Conservation (phyloP, 2,329 filamentous ascomycete genomes). For the Purpureocillium takamizusanense region DNA sequence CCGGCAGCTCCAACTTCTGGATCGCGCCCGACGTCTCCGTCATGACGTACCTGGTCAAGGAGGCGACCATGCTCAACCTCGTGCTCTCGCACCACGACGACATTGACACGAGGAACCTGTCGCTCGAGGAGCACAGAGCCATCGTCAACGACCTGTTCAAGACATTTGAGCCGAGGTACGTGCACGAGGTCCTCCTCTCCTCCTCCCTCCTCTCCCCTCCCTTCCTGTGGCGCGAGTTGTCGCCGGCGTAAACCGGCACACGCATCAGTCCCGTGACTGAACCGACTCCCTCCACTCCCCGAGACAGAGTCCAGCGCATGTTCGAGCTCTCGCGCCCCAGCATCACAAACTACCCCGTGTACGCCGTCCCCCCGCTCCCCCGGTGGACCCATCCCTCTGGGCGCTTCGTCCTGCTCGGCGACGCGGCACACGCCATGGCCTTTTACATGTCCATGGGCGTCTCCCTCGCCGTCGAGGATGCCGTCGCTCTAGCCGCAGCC, state of each 20-base stretch:
- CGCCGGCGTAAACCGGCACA: too few relatives aligned
- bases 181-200: neutral
- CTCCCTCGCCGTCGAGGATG: conserved; percentile 11
- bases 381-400: conserved; percentile 7
- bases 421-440: conserved; percentile 11
- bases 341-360: conserved; percentile 10
- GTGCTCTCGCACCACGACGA: conserved; percentile 30
- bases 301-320: conserved; percentile 5
- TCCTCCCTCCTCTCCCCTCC: too few relatives aligned
- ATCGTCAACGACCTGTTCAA: conserved; percentile 3
- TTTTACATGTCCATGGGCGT: conserved; percentile 13
- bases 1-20: conserved; percentile 15
- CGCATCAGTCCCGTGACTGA: too few relatives aligned
- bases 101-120: conserved; percentile 7
- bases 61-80: conserved; percentile 31
- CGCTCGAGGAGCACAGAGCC: conserved; percentile 2
- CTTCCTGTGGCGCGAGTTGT: too few relatives aligned
- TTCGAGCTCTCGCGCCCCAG: conserved; percentile 4
- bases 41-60: conserved; percentile 33
- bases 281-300: neutral
- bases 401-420: conserved; percentile 8
- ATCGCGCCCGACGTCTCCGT: conserved; percentile 30
- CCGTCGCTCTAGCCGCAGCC: conserved; percentile 7
- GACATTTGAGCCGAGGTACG: conserved; percentile 5
- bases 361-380: conserved; percentile 7